Evolutionary conservation across 768 basidiomycete genomes (phyloP).

Genomic region (Pholiota molesta): DNA sequence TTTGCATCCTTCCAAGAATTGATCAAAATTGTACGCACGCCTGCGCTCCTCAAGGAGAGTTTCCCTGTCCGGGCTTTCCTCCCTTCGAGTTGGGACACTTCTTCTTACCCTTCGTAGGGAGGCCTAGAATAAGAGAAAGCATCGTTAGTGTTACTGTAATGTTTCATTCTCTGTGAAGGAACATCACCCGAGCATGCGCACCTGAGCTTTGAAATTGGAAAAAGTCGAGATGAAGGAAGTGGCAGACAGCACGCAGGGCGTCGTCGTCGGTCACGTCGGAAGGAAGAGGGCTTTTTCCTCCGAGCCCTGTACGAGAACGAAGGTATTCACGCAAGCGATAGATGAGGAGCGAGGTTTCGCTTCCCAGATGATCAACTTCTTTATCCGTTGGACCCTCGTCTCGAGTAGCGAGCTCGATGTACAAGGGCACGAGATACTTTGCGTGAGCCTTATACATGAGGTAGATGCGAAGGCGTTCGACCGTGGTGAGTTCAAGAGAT

Average conservation of each 20-base stretch:
- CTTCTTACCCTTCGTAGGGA: background rate
- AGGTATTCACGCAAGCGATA: constrained; percentile 53
- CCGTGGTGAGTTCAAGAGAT: constrained; percentile 13
- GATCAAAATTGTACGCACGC: background rate
- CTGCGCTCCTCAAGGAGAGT: background rate
- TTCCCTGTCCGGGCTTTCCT: background rate
- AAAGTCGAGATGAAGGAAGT: constrained; percentile 12
- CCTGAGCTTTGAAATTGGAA: constrained; percentile 11
- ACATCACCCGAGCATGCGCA: constrained; percentile 15
- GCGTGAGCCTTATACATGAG: constrained; percentile 48
- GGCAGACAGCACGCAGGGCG: constrained; percentile 12
- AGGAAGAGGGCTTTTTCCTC: constrained; percentile 16
- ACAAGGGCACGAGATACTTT: constrained; percentile 52
- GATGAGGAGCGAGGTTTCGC: constrained; percentile 53
- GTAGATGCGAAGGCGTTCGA: constrained; percentile 49
- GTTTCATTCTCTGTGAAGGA: background rate
- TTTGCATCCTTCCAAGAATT: background rate
- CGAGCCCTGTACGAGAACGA: constrained; percentile 23
- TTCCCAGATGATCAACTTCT: constrained; percentile 56
- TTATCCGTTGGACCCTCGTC: constrained; percentile 51
- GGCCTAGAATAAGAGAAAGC: background rate
- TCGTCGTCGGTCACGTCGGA: constrained; percentile 15
- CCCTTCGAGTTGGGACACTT: background rate
- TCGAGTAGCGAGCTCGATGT: constrained; percentile 52
- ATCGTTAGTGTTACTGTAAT: background rate